phyloP scores from a whole-genome alignment of 305 asterid genomes.

The Plantago lanceolata region DNA sequence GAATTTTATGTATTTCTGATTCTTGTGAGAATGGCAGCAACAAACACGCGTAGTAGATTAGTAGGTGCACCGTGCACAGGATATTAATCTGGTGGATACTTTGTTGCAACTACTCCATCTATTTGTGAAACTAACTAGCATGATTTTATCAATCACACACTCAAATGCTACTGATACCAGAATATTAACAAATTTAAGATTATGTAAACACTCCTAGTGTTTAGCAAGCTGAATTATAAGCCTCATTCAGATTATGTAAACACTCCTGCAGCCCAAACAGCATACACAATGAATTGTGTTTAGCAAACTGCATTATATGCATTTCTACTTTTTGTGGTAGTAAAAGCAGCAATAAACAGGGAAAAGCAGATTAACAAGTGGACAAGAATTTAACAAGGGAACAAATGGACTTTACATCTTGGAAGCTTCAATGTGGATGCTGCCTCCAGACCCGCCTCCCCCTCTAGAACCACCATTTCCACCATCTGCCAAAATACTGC shows the following conservation, averaged over 20 bases:
- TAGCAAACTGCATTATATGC: not conserved
- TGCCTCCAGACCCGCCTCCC: slow-evolving; percentile 99
- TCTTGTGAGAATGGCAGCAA: not conserved
- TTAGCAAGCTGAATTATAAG: no score
- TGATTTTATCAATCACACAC: no score
- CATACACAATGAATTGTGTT: no score
- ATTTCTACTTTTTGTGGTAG: not conserved
- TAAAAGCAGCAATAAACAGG: not conserved
- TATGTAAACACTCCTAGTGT: no score
- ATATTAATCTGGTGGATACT: no score
- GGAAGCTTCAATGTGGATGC: slow-evolving; percentile 69
- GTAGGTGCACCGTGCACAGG: not conserved
- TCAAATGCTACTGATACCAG: no score
- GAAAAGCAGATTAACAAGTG: slow-evolving; percentile 14
- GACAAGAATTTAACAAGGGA: slow-evolving; percentile 14
- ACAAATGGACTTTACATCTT: slow-evolving; percentile 56
- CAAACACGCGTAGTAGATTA: not conserved
- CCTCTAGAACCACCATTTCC: slow-evolving; percentile 88
- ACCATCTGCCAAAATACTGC: slow-evolving; percentile 83
- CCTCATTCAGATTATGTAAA: not conserved
- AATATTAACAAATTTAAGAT: no score
- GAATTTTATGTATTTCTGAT: not conserved
- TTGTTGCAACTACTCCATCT: no score
- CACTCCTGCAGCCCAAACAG: not conserved
- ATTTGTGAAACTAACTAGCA: no score